Conservation (phyloP, 148 eudicot genomes). For the Pouteria glomerata region DNA sequence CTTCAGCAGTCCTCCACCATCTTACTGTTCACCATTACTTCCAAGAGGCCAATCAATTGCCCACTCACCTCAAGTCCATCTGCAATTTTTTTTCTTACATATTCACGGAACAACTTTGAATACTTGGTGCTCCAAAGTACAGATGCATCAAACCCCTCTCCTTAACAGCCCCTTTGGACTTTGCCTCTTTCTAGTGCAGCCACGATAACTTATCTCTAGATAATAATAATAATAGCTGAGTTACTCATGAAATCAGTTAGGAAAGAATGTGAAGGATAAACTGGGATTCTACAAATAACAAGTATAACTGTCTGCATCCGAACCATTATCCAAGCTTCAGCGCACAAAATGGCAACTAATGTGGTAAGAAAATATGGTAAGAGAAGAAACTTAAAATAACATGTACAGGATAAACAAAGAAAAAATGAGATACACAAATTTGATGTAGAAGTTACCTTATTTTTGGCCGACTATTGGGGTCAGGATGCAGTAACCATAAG, state of each 20-base stretch:
- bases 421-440: neutral
- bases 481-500: conserved; percentile 94
- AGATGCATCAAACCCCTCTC: neutral
- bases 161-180: neutral
- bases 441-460: conserved; percentile 43
- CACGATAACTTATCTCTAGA: neutral
- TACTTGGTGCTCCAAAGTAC: neutral
- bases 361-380: neutral
- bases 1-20: no score
- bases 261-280: neutral
- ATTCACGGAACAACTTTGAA: no score
- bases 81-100: no score
- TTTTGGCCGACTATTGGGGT: conserved; percentile 78
- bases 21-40: no score
- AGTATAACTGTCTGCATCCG: no score
- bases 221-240: neutral
- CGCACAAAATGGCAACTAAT: neutral
- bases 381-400: neutral
- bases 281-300: neutral
- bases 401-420: neutral
- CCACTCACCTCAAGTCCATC: no score
- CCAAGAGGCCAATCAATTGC: no score
- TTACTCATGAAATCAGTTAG: neutral
- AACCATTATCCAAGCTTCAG: neutral
- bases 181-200: neutral